Evolutionary conservation across 2,329 filamentous ascomycete genomes (phyloP), one percentile per base, ranked within the genome.

Genomic region (Ophiostoma novo-ulmi): DNA sequence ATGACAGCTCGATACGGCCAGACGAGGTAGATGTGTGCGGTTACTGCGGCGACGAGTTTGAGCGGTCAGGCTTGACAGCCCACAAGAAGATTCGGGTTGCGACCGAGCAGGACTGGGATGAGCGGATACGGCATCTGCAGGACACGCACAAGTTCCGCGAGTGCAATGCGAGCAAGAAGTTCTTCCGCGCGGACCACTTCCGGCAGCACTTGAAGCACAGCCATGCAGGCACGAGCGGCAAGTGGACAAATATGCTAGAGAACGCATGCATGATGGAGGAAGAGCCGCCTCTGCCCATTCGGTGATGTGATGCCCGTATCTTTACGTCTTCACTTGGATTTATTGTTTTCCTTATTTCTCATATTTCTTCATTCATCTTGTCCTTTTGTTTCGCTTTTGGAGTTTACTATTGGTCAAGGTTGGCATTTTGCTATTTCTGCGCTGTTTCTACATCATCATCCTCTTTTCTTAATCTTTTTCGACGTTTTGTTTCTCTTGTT

Each of bases 181-280:
- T 99, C 80, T 99, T 91, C 82, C 88, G 95, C 52, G 95, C 95
- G 44, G 95, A 99, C 79, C 95, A 99, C 79, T 99, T 99, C 84
- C 89, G 95, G 72, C 95, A 99, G 80, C 95, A 99, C 80, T 84
- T 99, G 71, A 99, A 98, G 83, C 95, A 99, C 79, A 97, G 93
- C 79, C 95, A 98, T 80, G 92, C 92, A 52, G 95, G 95, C 48
- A 94, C 93, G 0, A 97, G 93, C 80, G 95, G 95, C 41, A 98
- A 98, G 80, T 99, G 95, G 95, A 99, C 95, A 14, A 98, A 98
- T 80, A 94, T 97, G 85, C 84, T 99, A 44, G 95, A 99, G 79
- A 96, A 93, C 78, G 93, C 94, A 5, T 99, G 95, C 81, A 97
- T 98, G 92, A 89, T 94, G 79, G 94, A 90, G 70, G 85, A 97